Base-by-base conservation (phyloP, 345 rosid species). In the Hibiscus syriacus region DNA sequence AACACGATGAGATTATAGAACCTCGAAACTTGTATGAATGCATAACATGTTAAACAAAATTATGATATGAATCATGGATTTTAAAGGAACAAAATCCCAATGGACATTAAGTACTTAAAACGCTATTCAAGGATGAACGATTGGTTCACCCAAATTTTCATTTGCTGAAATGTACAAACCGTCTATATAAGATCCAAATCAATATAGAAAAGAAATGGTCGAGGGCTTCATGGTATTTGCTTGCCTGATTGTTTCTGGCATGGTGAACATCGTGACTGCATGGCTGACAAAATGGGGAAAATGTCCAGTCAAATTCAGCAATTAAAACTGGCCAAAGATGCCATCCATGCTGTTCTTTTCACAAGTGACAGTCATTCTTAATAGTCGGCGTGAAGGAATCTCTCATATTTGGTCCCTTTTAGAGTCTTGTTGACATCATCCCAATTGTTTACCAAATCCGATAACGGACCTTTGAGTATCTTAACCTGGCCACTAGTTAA, bases 401-500 rank as follows among this genome's bases (percentile, higher is more conserved):
- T 80, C 81, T 80, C 85, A 22, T 84, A 90, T 30, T 55, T 77
- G 1, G 96, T 89, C 75, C 97, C 96, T 16, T 78, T 80, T 69
- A 90, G 76, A 2, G 88, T 81, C 70, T 68, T 78, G 79, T 78
- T 79, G 38, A 94, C 81, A 61, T 94, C 94, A 71, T 87, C 91
- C 96, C 96, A 94, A 66, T 93, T 93, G 79, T 76, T 72, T 34
- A 94, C 70, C 41, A 81, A 89, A 45, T 80, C 90, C 0, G 95
- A 81, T 46, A 46, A 46, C 19, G 50, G 5, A n/a, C 50, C 50
- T 46, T 46, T 46, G 50, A 16, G 50, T 46, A 94, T 94, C 36
- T 94, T 94, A 56, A 94, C 91, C 61, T 94, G 99, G 32, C 87
- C 88, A 69, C 97, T 94, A 4, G 69, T 81, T 70, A 94, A 73